These are phyloP conservation scores for Didymosphaeria variabile DNA, from an alignment of 2,329 filamentous ascomycete species.

Conservation along the genomic window DNA sequence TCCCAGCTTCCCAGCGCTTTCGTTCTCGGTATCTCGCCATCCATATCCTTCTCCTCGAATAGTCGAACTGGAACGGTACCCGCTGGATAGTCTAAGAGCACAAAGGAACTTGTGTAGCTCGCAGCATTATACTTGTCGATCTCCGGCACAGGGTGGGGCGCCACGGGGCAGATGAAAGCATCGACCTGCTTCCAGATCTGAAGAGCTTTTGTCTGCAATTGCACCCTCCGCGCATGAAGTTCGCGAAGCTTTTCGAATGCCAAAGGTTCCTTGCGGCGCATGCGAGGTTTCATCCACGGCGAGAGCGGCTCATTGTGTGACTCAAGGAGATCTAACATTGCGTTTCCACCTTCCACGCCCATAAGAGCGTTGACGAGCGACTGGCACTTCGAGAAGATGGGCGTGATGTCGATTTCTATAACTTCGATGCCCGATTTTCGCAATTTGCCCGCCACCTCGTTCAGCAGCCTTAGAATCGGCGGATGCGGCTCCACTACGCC, in stretches of 20 bases:
- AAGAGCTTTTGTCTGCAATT: slow-evolving; percentile 65
- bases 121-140: slow-evolving; percentile 71
- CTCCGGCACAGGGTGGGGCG: slow-evolving; percentile 69
- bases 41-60: slow-evolving; percentile 60
- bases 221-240: slow-evolving; percentile 62
- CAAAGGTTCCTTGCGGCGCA: slow-evolving; percentile 59
- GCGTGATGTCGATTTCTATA: slow-evolving; percentile 65
- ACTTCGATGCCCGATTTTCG: slow-evolving; percentile 60
- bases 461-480: slow-evolving; percentile 57
- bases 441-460: slow-evolving; percentile 53
- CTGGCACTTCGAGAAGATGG: slow-evolving; percentile 64
- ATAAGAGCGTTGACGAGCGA: slow-evolving; percentile 67
- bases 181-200: slow-evolving; percentile 68
- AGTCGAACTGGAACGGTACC: slow-evolving; percentile 65
- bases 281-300: slow-evolving; percentile 65
- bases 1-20: slow-evolving; percentile 66
- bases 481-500: slow-evolving; percentile 62
- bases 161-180: slow-evolving; percentile 70
- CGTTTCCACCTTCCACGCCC: slow-evolving; percentile 64
- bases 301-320: slow-evolving; percentile 65
- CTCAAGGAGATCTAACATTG: slow-evolving; percentile 66
- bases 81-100: slow-evolving; percentile 70
- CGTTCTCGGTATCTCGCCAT: slow-evolving; percentile 54
- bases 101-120: slow-evolving; percentile 69
- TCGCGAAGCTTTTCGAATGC: slow-evolving; percentile 59